Evolutionary conservation across 2,329 filamentous ascomycete species (phyloP).

Genomic region (Paraphaeosphaeria minitans): DNA sequence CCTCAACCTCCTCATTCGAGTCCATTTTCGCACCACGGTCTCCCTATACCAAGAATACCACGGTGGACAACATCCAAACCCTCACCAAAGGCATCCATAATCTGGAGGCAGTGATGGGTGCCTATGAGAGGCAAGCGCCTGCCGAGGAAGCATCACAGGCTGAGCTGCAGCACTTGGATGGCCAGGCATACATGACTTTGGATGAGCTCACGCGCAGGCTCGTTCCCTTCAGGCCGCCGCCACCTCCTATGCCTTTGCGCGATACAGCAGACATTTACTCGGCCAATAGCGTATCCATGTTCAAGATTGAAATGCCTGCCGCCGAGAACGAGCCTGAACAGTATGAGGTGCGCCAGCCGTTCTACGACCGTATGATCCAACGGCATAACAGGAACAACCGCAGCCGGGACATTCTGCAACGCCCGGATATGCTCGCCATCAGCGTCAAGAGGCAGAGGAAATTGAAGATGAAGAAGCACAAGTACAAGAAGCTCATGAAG

Average conservation of each 20-base stretch:
- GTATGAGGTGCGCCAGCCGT: constrained; percentile 52
- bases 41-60: constrained; percentile 56
- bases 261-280: constrained; percentile 53
- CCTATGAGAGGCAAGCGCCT: constrained; percentile 42
- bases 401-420: constrained; percentile 45
- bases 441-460: constrained; percentile 91
- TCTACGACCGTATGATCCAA: constrained; percentile 72
- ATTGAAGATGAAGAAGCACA: constrained; percentile 99
- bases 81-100: constrained; percentile 50
- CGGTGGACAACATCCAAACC: constrained; percentile 50
- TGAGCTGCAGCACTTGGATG: constrained; percentile 42
- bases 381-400: constrained; percentile 67
- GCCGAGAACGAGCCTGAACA: constrained; percentile 44
- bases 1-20: constrained; percentile 77
- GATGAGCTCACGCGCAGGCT: constrained; percentile 58
- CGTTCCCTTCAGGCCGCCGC: constrained; percentile 83
- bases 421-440: constrained; percentile 72
- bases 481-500: constrained; percentile 99
- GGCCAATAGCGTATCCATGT: constrained; percentile 57
- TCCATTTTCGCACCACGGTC: constrained; percentile 73
- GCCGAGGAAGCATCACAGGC: constrained; percentile 44
- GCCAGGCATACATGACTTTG: constrained; percentile 40
- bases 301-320: constrained; percentile 39
- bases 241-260: constrained; percentile 68
- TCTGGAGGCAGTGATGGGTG: constrained; percentile 43